Evolutionary conservation across 2,329 filamentous ascomycete species (phyloP).

Genomic region (Aspergillus latus): DNA sequence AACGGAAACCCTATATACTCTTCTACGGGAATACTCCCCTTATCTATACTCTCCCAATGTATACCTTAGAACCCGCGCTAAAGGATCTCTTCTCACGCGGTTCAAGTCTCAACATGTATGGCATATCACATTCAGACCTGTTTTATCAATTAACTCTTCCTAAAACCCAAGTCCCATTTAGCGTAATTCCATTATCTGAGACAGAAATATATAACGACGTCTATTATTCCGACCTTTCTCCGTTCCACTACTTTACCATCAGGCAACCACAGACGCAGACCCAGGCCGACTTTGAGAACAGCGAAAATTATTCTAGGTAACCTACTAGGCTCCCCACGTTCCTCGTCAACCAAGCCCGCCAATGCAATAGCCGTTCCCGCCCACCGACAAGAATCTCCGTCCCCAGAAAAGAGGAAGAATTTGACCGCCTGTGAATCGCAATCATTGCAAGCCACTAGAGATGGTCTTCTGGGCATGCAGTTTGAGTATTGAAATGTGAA

Average conservation of each 20-base stretch:
- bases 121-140: no score
- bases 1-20: neutral
- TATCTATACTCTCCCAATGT: neutral
- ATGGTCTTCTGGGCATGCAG: slow-evolving; percentile 53
- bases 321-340: slow-evolving; percentile 25
- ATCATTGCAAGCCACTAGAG: slow-evolving; percentile 58
- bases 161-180: no score
- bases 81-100: no score
- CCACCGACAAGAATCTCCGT: slow-evolving; percentile 37
- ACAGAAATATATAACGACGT: neutral
- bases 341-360: slow-evolving; percentile 28
- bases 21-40: no score
- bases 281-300: slow-evolving; percentile 17
- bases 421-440: slow-evolving; percentile 57
- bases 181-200: no score
- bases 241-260: neutral
- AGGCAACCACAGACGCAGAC: slow-evolving; percentile 15
- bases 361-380: slow-evolving; percentile 37
- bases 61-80: no score
- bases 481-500: neutral
- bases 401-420: slow-evolving; percentile 41
- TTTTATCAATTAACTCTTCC: no score
- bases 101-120: no score
- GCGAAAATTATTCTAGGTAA: slow-evolving; percentile 31
- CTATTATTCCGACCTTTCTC: neutral